Base-by-base conservation (phyloP, 1,284 basidiomycete genomes). In the Naganishia albida region DNA sequence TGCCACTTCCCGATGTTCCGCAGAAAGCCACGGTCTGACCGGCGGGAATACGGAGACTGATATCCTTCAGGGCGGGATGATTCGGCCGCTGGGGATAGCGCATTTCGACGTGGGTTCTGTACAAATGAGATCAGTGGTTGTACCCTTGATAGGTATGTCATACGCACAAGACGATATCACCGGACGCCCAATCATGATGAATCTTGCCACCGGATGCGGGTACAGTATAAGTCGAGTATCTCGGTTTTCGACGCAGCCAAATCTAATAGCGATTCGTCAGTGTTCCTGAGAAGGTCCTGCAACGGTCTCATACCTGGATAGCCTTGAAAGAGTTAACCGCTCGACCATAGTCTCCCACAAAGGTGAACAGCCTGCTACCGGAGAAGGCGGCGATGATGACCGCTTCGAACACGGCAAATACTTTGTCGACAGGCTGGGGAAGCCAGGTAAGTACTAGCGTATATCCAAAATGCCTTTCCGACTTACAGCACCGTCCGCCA, bases 371-470 rank as follows among this genome's bases (percentile, higher is more conserved):
- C 25, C 72, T 71, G 20, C 73, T 65, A 26, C 68, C 64, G 7
- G 70, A 68, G 68, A 79, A 80, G 3, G 75, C 70, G 1, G 76
- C 78, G 39, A 81, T 75, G 52, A 80, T 71, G 39, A 77, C 73
- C 0, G 76, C 73, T 67, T 82, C 81, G 62, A 81, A 75, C 4
- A 72, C 69, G 13, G 73, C 71, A 53, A 73, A 75, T 3, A 77
- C 66, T 40, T 68, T 68, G 23, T 68, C 70, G 12, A 72, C 51
- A 10, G 62, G 54, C 72, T 74, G 44, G 6, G 26, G 16, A 25
- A n/a, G 25, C 62, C 51, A 20, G 20, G 28, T 53, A 8, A 53
- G 51, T 39, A 10, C 51, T 3, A 3, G 18, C 51, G 18, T 7
- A 39, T 38, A 6, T 0, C 16, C 16, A n/a, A 20, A 53, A 20